phyloP scores from a whole-genome alignment of 1,284 basidiomycete species.

The Tylopilus sp. region DNA sequence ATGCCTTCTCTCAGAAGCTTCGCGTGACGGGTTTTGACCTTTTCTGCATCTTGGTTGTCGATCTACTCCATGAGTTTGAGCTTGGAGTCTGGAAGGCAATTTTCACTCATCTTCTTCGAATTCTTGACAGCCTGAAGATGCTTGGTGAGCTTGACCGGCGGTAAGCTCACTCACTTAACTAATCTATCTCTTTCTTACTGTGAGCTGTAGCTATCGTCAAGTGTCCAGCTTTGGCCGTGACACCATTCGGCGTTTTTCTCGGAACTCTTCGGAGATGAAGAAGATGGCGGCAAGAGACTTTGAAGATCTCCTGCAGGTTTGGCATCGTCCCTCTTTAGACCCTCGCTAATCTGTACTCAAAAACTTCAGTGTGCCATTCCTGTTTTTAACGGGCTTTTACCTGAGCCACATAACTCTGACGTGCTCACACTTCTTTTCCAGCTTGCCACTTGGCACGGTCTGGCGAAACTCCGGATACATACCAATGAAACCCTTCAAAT shows the following conservation, averaged over 20 bases:
- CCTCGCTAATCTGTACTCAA: no score
- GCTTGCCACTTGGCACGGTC: background rate
- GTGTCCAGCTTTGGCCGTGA: conserved; percentile 36
- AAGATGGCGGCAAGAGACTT: conserved; percentile 43
- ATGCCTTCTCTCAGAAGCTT: conserved; percentile 16
- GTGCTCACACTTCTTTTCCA: conserved; percentile 16
- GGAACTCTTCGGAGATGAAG: conserved; percentile 43
- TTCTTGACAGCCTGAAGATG: background rate
- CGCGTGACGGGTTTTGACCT: conserved; percentile 9
- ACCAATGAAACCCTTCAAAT: no score
- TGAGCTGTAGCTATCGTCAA: conserved; percentile 3
- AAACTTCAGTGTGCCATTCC: no score
- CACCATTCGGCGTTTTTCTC: conserved; percentile 14
- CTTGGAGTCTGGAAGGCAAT: conserved; percentile 22
- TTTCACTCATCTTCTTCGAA: conserved; percentile 31
- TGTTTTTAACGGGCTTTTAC: conserved; percentile 22
- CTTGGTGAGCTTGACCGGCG: background rate
- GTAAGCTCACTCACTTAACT: background rate
- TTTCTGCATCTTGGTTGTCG: conserved; percentile 24
- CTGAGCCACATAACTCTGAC: background rate
- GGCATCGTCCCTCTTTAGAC: conserved; percentile 20
- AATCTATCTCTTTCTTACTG: no score
- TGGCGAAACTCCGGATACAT: no score
- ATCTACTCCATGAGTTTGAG: conserved; percentile 38
- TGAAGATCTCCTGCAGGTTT: conserved; percentile 39